phyloP scores from a whole-genome alignment of 1,284 basidiomycete genomes.

The Malassezia furfur region DNA sequence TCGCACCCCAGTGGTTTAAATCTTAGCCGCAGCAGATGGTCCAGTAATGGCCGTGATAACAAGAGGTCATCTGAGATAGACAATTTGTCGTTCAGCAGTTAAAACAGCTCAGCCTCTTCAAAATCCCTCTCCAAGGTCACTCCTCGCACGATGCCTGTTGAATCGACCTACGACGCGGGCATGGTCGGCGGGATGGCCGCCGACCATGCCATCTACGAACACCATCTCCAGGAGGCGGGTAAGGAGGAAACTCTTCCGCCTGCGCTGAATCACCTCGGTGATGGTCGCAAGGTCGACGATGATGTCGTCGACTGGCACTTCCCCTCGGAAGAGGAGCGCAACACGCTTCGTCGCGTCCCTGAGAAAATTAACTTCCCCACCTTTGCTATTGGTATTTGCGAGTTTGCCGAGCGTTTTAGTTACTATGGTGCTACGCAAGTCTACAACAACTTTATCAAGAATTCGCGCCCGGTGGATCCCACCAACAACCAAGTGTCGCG shows the following conservation, averaged over 20 bases:
- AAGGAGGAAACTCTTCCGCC: not conserved
- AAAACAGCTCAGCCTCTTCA: no score
- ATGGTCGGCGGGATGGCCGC: not conserved
- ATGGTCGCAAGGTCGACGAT: slow-evolving; percentile 3
- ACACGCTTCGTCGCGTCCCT: slow-evolving; percentile 36
- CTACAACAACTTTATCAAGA: slow-evolving; percentile 40
- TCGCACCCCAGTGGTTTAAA: no score
- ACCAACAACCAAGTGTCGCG: slow-evolving; percentile 15
- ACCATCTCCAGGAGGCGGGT: not conserved
- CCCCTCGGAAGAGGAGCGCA: slow-evolving; percentile 37
- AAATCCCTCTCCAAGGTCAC: no score
- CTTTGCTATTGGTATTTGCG: slow-evolving; percentile 42
- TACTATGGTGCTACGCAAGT: slow-evolving; percentile 44
- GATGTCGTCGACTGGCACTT: slow-evolving; percentile 4
- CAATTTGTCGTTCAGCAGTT: no score
- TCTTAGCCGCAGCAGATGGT: no score
- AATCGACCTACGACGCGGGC: not conserved
- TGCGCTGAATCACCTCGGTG: not conserved
- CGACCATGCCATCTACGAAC: slow-evolving; percentile 7
- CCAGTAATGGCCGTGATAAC: no score
- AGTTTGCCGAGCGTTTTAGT: slow-evolving; percentile 46
- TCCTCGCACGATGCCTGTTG: not conserved
- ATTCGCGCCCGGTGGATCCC: not conserved
- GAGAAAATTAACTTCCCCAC: slow-evolving; percentile 40
- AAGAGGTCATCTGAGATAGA: no score